phyloP scores from a whole-genome alignment of 176 grass and related monocot species.

The Phoenix roebelenii region DNA sequence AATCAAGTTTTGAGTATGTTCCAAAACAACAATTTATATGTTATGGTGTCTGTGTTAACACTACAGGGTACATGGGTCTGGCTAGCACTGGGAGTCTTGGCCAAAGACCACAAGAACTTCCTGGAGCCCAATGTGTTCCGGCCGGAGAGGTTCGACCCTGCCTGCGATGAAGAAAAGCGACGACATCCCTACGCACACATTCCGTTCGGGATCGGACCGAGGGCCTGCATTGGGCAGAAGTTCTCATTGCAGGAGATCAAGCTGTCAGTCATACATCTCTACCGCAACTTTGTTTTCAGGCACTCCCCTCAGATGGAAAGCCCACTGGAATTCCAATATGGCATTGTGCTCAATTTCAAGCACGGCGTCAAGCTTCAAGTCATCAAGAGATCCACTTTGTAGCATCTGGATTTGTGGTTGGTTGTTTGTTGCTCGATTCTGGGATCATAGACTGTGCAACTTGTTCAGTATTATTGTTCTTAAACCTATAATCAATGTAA shows the following conservation, averaged over 20 bases:
- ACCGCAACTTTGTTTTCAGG: conserved; percentile 58
- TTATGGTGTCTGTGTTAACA: too few species aligned
- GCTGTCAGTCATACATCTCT: conserved; percentile 63
- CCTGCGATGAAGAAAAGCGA: conserved; percentile 42
- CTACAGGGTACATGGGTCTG: conserved; percentile 73
- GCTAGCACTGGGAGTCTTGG: conserved; percentile 78
- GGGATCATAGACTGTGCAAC: too few species aligned
- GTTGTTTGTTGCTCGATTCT: too few species aligned
- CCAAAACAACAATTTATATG: too few species aligned
- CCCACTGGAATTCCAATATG: conserved; percentile 75
- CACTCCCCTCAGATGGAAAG: conserved; percentile 75
- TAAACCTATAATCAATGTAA: too few species aligned
- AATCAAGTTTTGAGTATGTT: too few species aligned
- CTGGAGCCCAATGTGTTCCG: conserved; percentile 62
- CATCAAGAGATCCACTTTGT: conserved; percentile 14
- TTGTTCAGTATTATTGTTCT: too few species aligned
- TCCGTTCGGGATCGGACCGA: conserved; percentile 64
- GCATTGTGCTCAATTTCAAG: conserved; percentile 71
- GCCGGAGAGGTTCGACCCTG: conserved; percentile 64
- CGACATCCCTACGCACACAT: conserved; percentile 86
- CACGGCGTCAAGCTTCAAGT: conserved; percentile 73
- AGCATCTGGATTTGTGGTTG: too few species aligned
- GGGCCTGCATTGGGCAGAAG: conserved; percentile 76
- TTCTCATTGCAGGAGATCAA: conserved; percentile 92
- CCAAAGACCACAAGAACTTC: conserved; percentile 73